Base-by-base conservation (phyloP, 2,329 filamentous ascomycete genomes). In the Ophiocordyceps camponoti-floridani region DNA sequence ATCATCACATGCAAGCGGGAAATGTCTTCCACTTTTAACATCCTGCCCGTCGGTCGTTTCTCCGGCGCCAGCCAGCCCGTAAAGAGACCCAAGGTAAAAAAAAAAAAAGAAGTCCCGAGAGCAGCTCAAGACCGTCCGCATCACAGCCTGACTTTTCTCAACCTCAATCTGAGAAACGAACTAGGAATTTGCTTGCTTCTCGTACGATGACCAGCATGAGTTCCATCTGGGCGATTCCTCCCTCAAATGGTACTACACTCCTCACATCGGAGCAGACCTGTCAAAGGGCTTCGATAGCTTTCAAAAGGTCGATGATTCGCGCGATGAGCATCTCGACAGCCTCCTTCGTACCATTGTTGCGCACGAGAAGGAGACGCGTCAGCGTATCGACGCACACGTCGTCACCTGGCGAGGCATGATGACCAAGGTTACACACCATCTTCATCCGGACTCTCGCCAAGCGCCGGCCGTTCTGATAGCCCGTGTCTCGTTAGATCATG, bases 331-430 rank as follows among this genome's bases (percentile, higher is more conserved):
- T 62, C 67, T 98, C 4, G 84, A 93, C 56, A 82, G 82, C 48
- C 67, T 98, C 28, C 67, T 98, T 19, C 79, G 76, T 48, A 81
- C 87, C 1, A 76, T 98, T 41, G 68, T 78, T 43, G 72, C 73
- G 26, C 70, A 84, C 51, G 91, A 96, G 62, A 69, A 79, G 58
- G 69, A 77, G 51, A 75, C 72, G 1, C 73, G 75, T 2, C 70
- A 75, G 54, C 79, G 73, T 56, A 78, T 81, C 30, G 79, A 87
- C 48, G 81, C 82, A 2, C 78, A 94, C 53, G 60, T 96, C 41
- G 72, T 96, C 44, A 96, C 89, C 1, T 98, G 89, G 89, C 72
- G 91, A 55, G 91, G 91, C 35, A 95, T 96, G 86, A 88, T 98
- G 81, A 96, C 91, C 49, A 98, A 95, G 72, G 62, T 44, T 35